These are phyloP conservation scores for Coemansia pectinata DNA, from an alignment of 192 early-diverging fungal genomes.

Conservation along the genomic window DNA sequence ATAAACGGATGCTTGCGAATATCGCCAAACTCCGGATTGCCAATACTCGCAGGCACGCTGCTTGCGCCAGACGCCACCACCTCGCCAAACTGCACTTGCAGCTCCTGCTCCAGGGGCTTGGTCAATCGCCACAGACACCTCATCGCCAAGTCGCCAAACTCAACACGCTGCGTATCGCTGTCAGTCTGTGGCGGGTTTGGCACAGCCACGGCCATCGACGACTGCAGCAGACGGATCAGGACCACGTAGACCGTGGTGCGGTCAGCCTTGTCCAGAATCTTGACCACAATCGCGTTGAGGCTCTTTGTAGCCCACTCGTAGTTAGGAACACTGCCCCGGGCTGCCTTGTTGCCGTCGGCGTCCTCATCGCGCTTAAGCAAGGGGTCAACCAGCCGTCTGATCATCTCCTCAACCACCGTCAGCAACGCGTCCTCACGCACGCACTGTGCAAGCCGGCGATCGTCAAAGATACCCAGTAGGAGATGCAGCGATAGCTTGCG, in stretches of 20 bases:
- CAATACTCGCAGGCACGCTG: conserved; percentile 4
- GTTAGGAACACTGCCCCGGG: not conserved
- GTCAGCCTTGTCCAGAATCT: conserved; percentile 86
- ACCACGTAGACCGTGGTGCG: conserved; percentile 76
- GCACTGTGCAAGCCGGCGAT: conserved; percentile 63
- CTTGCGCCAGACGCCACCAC: conserved; percentile 45
- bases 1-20: conserved; percentile 12
- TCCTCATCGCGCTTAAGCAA: conserved; percentile 55
- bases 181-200: conserved; percentile 57
- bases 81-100: conserved; percentile 63
- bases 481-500: conserved; percentile 66
- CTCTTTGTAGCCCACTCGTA: conserved; percentile 24
- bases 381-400: conserved; percentile 80
- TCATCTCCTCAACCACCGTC: conserved; percentile 73
- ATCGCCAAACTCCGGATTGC: conserved; percentile 12
- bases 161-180: conserved; percentile 59
- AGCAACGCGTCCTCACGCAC: conserved; percentile 68
- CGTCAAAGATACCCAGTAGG: conserved; percentile 76
- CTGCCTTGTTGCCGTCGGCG: conserved; percentile 5
- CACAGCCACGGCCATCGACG: conserved; percentile 56
- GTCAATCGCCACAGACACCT: conserved; percentile 97
- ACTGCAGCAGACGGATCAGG: conserved; percentile 70
- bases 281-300: conserved; percentile 83
- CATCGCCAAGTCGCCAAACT: conserved; percentile 86
- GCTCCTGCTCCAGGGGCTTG: conserved; percentile 75